Evolutionary conservation across 805 yeast genomes (phyloP).

Genomic region (Isabelozyma pseudorhagii): DNA sequence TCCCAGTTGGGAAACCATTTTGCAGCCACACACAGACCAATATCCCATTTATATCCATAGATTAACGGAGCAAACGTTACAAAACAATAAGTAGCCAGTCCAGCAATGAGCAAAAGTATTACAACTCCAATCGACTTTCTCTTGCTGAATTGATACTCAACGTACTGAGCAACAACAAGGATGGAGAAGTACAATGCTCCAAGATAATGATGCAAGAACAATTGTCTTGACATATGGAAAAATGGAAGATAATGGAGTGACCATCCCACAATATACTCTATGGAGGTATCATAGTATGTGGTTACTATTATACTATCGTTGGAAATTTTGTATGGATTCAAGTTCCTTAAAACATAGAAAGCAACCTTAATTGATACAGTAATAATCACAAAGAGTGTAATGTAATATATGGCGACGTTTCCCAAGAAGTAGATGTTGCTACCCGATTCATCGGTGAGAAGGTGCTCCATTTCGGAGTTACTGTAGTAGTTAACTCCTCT

Average conservation of each 20-base stretch:
- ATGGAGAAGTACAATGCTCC: conserved; percentile 50
- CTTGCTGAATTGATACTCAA: conserved; percentile 38
- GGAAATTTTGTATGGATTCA: conserved; percentile 28
- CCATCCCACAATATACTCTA: conserved; percentile 55
- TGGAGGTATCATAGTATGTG: conserved; percentile 16
- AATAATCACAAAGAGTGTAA: conserved; percentile 34
- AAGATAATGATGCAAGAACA: conserved; percentile 46
- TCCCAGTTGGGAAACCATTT: conserved; percentile 43
- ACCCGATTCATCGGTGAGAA: conserved; percentile 16
- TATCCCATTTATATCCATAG: conserved; percentile 47
- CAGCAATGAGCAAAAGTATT: conserved; percentile 14
- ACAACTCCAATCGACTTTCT: conserved; percentile 21
- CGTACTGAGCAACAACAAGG: conserved; percentile 39
- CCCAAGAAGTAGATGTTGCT: conserved; percentile 58
- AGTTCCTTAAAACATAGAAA: conserved; percentile 15
- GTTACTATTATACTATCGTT: conserved; percentile 9
- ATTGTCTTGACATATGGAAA: conserved; percentile 34
- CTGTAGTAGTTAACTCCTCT: conserved; percentile 62
- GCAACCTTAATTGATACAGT: conserved; percentile 17
- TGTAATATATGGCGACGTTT: conserved; percentile 56
- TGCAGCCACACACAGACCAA: conserved; percentile 32
- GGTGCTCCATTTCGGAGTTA: conserved; percentile 28
- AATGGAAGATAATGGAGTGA: conserved; percentile 57
- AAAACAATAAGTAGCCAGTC: conserved; percentile 22
- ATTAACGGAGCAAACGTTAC: conserved; percentile 37